phyloP scores from a whole-genome alignment of 2,329 filamentous ascomycete genomes.

The Thermothelomyces thermophilus region DNA sequence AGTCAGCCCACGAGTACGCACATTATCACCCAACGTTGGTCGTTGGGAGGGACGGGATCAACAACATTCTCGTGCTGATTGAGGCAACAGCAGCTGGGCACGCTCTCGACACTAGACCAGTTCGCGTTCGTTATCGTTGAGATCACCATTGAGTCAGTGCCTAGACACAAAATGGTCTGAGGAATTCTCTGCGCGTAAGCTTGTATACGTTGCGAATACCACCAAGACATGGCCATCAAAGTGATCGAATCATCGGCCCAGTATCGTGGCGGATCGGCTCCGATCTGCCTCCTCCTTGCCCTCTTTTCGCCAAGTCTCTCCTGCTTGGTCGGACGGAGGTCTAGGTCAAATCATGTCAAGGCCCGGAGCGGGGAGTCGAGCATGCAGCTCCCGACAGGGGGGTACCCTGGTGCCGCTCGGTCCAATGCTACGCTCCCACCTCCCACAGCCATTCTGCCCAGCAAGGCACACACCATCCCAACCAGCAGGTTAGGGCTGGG shows the following conservation, averaged over 20 bases:
- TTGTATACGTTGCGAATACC: neutral
- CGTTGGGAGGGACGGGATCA: too few species aligned
- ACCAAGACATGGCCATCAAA: neutral
- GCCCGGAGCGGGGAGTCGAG: constrained; percentile 6
- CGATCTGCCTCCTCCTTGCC: constrained; percentile 6
- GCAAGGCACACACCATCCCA: constrained; percentile 18
- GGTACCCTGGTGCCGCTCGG: constrained; percentile 8
- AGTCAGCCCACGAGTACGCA: too few species aligned
- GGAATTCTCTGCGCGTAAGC: neutral
- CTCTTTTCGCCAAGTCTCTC: neutral
- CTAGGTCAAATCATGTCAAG: neutral
- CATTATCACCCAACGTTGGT: too few species aligned
- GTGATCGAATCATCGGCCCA: neutral
- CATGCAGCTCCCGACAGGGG: constrained; percentile 10
- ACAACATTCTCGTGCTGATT: neutral
- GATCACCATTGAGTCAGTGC: neutral
- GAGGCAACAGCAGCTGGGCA: neutral
- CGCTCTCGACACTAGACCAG: too few species aligned
- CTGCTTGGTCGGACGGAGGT: neutral
- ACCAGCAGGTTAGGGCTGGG: constrained; percentile 12
- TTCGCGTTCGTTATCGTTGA: neutral
- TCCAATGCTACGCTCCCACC: neutral
- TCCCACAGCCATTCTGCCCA: constrained; percentile 1
- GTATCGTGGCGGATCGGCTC: constrained; percentile 4
- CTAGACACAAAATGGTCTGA: constrained; percentile 1